Percentiles rank a stretch among this genome's conserved stretches.
Conservation (phyloP, 208 protist genomes). For the Crithidia acanthocephali region DNA sequence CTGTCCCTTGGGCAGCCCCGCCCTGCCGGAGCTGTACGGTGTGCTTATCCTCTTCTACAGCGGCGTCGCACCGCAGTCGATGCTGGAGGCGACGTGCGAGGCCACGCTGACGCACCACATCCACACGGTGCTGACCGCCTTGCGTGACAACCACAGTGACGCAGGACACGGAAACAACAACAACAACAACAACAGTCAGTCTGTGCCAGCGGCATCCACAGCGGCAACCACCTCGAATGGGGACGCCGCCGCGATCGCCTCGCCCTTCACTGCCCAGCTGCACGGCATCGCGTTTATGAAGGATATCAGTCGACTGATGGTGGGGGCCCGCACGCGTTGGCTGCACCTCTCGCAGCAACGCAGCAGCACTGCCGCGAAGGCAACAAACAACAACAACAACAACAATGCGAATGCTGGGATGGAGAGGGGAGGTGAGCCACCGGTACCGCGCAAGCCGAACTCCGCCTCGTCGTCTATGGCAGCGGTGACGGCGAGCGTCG, state of each 20-base stretch:
- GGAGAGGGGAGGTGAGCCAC: neutral
- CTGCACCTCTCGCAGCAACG: slow-evolving; percentile 22
- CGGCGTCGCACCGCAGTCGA: slow-evolving; percentile 43
- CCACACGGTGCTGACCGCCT: slow-evolving; percentile 30
- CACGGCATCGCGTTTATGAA: slow-evolving; percentile 62
- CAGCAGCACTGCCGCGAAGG: neutral
- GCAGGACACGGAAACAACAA: neutral
- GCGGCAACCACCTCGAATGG: neutral
- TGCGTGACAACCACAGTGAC: slow-evolving; percentile 28
- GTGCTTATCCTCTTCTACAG: slow-evolving; percentile 64
- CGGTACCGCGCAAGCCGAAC: neutral
- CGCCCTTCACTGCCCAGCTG: slow-evolving; percentile 51
- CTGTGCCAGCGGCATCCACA: neutral
- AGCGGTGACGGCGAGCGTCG: slow-evolving; percentile 21
- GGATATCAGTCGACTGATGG: slow-evolving; percentile 58
- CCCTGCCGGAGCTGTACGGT: slow-evolving; percentile 53
- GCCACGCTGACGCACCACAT: slow-evolving; percentile 71
- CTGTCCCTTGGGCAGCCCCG: slow-evolving; percentile 45
- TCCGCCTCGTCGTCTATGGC: slow-evolving; percentile 31
- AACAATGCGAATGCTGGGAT: neutral
- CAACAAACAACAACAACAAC: neutral
- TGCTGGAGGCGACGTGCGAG: slow-evolving; percentile 70
- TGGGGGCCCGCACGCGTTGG: slow-evolving; percentile 32
- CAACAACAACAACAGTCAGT: slow-evolving; percentile 3
- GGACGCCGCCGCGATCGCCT: neutral